Evolutionary conservation across 768 basidiomycete genomes (phyloP).

Genomic region (Mycena haematopus): DNA sequence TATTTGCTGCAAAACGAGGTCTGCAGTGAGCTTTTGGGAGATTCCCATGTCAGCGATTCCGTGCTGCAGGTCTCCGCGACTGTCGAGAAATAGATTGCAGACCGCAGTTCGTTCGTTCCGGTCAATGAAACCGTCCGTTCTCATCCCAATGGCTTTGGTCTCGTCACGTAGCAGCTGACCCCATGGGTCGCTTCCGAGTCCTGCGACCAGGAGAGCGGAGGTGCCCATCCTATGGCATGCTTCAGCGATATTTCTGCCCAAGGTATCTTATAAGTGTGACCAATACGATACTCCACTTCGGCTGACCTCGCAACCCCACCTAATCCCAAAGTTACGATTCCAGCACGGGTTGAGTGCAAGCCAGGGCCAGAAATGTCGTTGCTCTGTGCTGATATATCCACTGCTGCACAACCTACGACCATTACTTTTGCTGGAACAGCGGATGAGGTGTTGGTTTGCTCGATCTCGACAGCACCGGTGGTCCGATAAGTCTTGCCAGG

Average conservation of each 20-base stretch:
- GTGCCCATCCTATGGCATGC: slow-evolving; percentile 72
- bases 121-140: slow-evolving; percentile 74
- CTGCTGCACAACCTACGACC: slow-evolving; percentile 85
- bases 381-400: slow-evolving; percentile 81
- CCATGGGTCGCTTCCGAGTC: slow-evolving; percentile 79
- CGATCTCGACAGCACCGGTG: neutral
- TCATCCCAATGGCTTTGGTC: slow-evolving; percentile 70
- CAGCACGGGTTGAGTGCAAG: slow-evolving; percentile 78
- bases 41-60: slow-evolving; percentile 95
- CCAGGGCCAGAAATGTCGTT: slow-evolving; percentile 41
- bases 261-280: neutral
- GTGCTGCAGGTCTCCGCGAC: slow-evolving; percentile 70
- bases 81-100: slow-evolving; percentile 86
- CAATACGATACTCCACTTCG: neutral
- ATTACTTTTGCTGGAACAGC: slow-evolving; percentile 55
- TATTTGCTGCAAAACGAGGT: slow-evolving; percentile 51
- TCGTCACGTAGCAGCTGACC: slow-evolving; percentile 70
- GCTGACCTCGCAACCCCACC: slow-evolving; percentile 83
- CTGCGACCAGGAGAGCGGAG: slow-evolving; percentile 70
- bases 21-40: slow-evolving; percentile 41
- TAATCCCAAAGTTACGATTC: slow-evolving; percentile 70
- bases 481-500: slow-evolving; percentile 16
- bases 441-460: neutral
- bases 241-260: slow-evolving; percentile 80
- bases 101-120: slow-evolving; percentile 66